Base-by-base conservation (phyloP, 176 grass and related monocot species). In the Poa annua region DNA sequence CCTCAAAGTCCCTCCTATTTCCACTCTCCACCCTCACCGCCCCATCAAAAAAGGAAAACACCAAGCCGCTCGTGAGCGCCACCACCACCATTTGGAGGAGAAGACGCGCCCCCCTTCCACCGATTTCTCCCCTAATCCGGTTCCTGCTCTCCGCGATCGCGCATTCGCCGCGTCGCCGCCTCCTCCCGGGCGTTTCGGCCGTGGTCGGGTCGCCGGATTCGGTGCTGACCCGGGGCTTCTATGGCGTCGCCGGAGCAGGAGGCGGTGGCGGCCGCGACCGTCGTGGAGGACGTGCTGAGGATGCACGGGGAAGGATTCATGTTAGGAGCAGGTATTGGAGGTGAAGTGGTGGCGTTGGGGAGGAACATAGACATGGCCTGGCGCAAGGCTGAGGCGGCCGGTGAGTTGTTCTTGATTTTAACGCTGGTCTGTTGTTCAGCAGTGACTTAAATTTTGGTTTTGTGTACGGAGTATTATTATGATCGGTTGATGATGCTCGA, bases 331-430 rank as follows among this genome's bases (percentile, higher is more conserved):
- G 74, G 20, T 19, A 73, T 53, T 77, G 67, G 24, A 19, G 68
- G 15, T 11, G 76, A 83, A 15, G 76, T 57, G 24, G 79, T 68
- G 55, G 53, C 42, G 16, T 4, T 42, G 49, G 71, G 66, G 47
- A 77, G 85, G 70, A 78, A 85, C 54, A 73, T 87, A 14, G 81
- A 92, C 79, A 82, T 94, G 76, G 79, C 87, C 11, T 89, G 89
- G 53, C 80, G 87, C 82, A 94, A 92, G 85, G 79, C 85, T 2
- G 78, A 94, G 85, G 89, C 88, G 64, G 89, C 89, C 19, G 89
- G 92, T 94, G 69, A 76, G 87, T 86, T 84, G 20, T 84, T 48
- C 10, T 67, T 81, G 47, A 53, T 50, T 61, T 36, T 66, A 2
- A 6, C 0, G 11, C 59, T 42, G 12, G 65, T 26, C 45, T 12